Conservation (phyloP, 805 yeast genomes). For the Wickerhamomyces ciferrii region DNA sequence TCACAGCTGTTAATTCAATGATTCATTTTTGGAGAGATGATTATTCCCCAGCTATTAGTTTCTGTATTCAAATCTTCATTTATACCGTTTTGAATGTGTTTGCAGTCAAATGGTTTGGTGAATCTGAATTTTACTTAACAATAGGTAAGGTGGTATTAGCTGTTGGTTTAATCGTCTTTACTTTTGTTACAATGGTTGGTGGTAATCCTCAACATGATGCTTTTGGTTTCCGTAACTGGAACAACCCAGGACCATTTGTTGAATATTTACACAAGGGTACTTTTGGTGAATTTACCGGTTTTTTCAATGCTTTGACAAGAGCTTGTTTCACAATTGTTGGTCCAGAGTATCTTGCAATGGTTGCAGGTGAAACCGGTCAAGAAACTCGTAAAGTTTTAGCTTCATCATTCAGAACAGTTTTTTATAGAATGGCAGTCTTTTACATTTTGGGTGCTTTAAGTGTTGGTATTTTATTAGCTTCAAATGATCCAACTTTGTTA, state of each 20-base stretch:
- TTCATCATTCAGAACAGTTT: conserved; percentile 65
- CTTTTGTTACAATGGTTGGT: conserved; percentile 79
- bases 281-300: conserved; percentile 64
- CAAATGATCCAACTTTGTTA: conserved; percentile 46
- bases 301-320: conserved; percentile 57
- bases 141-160: conserved; percentile 69
- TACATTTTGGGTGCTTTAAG: conserved; percentile 61
- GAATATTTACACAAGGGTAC: conserved; percentile 46
- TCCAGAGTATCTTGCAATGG: conserved; percentile 76
- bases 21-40: conserved; percentile 75
- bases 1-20: conserved; percentile 58
- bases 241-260: conserved; percentile 47
- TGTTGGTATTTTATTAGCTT: conserved; percentile 62
- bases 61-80: conserved; percentile 57
- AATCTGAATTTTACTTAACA: conserved; percentile 73
- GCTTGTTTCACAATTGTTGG: conserved; percentile 78
- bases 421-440: conserved; percentile 52
- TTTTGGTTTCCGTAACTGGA: conserved; percentile 52
- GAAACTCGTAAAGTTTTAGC: conserved; percentile 68
- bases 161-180: conserved; percentile 63
- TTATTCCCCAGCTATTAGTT: conserved; percentile 64
- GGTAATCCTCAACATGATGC: conserved; percentile 72
- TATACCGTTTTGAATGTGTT: conserved; percentile 60
- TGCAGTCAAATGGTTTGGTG: conserved; percentile 76
- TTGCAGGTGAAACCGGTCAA: conserved; percentile 71